Percentiles rank a stretch among this genome's conserved stretches.
These are phyloP conservation scores for Hymenoscyphus occultus DNA, from an alignment of 2,329 filamentous ascomycete genomes.

Conservation along the genomic window DNA sequence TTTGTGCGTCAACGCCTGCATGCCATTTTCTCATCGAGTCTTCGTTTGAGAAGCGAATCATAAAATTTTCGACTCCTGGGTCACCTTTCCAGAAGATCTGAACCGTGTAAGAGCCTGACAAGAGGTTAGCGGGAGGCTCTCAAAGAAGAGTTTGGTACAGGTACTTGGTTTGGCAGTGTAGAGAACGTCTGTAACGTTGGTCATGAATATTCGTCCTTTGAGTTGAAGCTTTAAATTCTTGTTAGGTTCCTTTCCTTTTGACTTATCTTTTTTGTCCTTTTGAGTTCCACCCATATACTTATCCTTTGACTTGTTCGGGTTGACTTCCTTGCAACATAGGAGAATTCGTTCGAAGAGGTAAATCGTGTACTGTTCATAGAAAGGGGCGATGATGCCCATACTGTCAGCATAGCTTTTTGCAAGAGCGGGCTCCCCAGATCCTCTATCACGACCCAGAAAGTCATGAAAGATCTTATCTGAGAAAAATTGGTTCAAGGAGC, in stretches of 20 bases:
- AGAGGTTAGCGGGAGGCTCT: constrained; percentile 32
- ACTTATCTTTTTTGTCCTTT: constrained; percentile 76
- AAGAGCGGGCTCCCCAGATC: constrained; percentile 19
- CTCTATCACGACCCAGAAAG: constrained; percentile 14
- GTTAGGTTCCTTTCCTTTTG: constrained; percentile 68
- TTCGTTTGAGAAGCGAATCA: constrained; percentile 89
- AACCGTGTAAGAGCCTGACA: constrained; percentile 80
- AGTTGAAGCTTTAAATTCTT: constrained; percentile 77
- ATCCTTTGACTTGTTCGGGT: constrained; percentile 74
- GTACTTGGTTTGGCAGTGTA: constrained; percentile 83
- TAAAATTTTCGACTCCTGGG: constrained; percentile 91
- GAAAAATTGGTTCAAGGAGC: constrained; percentile 17
- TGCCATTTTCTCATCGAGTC: constrained; percentile 94
- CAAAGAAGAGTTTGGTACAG: constrained; percentile 28
- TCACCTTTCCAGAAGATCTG: constrained; percentile 99
- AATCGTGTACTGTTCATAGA: constrained; percentile 74
- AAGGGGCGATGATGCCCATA: constrained; percentile 24
- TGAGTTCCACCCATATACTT: constrained; percentile 58
- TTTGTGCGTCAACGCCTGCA: constrained; percentile 71
- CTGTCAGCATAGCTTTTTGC: constrained; percentile 28
- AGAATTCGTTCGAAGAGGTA: constrained; percentile 96
- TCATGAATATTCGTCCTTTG: constrained; percentile 98
- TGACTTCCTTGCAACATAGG: constrained; percentile 93
- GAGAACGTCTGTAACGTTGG: constrained; percentile 94
- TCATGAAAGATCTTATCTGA: constrained; percentile 19